Evolutionary conservation across 371 early-diverging fungal species (phyloP).

Genomic region (Mortierella sp.): DNA sequence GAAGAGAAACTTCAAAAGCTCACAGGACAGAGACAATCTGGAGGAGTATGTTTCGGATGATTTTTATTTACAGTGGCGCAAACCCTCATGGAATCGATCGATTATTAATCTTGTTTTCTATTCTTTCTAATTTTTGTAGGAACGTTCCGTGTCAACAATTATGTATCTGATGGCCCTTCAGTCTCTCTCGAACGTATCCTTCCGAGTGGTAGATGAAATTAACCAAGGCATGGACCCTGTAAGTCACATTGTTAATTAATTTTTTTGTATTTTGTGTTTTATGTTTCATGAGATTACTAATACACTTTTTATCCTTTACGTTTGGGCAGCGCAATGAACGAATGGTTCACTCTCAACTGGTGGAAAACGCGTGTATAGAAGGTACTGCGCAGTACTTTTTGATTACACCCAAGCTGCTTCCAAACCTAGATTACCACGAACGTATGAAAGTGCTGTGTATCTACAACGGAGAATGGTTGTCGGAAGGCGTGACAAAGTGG

Average conservation of each 20-base stretch:
- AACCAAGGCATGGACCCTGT: conserved; percentile 99
- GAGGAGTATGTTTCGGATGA: conserved; percentile 76
- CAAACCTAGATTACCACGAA: conserved; percentile 93
- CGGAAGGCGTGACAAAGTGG: conserved; percentile 43
- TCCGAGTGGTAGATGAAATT: conserved; percentile 99
- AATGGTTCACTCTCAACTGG: conserved; percentile 94
- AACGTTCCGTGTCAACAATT: conserved; percentile 96
- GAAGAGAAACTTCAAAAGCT: conserved; percentile 89
- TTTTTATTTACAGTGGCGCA: neutral
- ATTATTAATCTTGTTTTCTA: neutral
- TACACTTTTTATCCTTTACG: neutral
- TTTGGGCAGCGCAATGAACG: conserved; percentile 88
- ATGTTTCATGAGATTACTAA: neutral
- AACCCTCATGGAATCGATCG: neutral
- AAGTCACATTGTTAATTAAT: conserved; percentile 2
- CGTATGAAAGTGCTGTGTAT: conserved; percentile 95
- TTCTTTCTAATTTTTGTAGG: conserved; percentile 54
- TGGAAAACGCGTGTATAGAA: conserved; percentile 74
- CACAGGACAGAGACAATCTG: conserved; percentile 96
- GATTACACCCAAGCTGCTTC: conserved; percentile 99
- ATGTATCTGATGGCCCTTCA: conserved; percentile 98
- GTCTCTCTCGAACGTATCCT: conserved; percentile 88
- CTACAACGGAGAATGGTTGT: conserved; percentile 92
- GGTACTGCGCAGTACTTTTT: conserved; percentile 94
- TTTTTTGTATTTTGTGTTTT: neutral